Base-by-base conservation (phyloP, 345 rosid species). In the Boechera divaricarpa region DNA sequence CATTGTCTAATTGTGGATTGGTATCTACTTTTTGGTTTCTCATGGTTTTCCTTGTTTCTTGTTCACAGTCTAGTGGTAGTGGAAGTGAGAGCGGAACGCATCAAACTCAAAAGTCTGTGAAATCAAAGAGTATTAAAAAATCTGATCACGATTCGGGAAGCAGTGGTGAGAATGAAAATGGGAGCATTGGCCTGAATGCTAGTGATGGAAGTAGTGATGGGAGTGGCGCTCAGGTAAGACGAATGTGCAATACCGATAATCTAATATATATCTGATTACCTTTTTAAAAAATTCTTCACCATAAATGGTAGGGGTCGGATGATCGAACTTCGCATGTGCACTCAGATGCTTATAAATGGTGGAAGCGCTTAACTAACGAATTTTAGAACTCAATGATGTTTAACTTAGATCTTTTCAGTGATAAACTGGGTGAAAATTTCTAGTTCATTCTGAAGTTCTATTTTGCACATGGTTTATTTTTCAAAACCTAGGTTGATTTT, bases 41-140 rank as follows among this genome's bases (percentile, higher is more conserved):
- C 39, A 67, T 73, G 18, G 48, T 57, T 70, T 64, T 51, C 35
- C 60, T 35, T 53, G 35, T 61, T 61, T 67, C 13, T 0, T 68
- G 59, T 82, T 77, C 79, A 67, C 86, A 91, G 97, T 91, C 97
- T 53, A 87, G 94, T 32, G 87, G 91, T 39, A 91, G 94, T 70
- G 94, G 91, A 54, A 91, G 89, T 79, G 97, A 87, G 82, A 91
- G 97, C 36, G 88, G 88, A 72, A 89, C 94, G 42, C 87, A 83
- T 59, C 82, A 79, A 45, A 81, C 84, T 64, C 83, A 64, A 80
- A 86, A 67, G 70, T 88, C 89, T 52, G 80, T 62, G 35, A 85
- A 85, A 76, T 80, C 87, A 35, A 88, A 81, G 77, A 83, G 83
- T 69, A 29, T 61, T 71, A 82, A 76, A 24, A 88, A 75, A 44